Evolutionary conservation across 2,329 filamentous ascomycete genomes (phyloP), one percentile per base, ranked within the genome.

Genomic region (Cryphonectria parasitica): DNA sequence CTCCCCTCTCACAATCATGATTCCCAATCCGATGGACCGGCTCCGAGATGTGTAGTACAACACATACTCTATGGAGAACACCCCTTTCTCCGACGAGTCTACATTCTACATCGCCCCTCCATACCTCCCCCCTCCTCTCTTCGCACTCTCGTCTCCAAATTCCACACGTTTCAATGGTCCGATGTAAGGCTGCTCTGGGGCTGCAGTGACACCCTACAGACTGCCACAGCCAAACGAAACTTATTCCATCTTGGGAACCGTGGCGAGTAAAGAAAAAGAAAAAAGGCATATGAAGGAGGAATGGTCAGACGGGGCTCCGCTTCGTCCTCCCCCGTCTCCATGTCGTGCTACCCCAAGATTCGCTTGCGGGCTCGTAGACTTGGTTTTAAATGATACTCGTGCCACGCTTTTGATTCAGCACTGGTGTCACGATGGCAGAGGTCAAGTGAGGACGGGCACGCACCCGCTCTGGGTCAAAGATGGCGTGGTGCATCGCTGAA

Each of bases 281-380:
- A 7, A 19, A 49, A n/a, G 3, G 45, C 5, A 54, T 56, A 58
- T 11, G 65, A 28, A n/a, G 45, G 65, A 64, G 49, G 45, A 60
- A 64, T 49, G 58, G 64, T 65, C 11, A 43, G 60, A 45, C 15
- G 36, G 61, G 60, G 19, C 8, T 31, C 34, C 19, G 31, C 61
- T 31, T 61, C n/a, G 1, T 15, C 19, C 58, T 11, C 17, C 31
- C 2, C 6, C 19, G 3, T n/a, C 10, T 56, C 54, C 36, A 60
- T 68, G 70, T 62, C 25, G 70, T 72, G 70, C 25, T 31, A 62
- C 70, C 63, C 67, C 69, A 65, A 31, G 39, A 43, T 73, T 73
- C 71, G 71, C 69, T 73, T 73, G 66, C 58, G 64, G 60, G 64
- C 69, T 73, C 69, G 64, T 67, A 67, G 69, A 65, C 69, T 71